phyloP scores from a whole-genome alignment of 768 basidiomycete species.

The Multifurca ochricompacta region DNA sequence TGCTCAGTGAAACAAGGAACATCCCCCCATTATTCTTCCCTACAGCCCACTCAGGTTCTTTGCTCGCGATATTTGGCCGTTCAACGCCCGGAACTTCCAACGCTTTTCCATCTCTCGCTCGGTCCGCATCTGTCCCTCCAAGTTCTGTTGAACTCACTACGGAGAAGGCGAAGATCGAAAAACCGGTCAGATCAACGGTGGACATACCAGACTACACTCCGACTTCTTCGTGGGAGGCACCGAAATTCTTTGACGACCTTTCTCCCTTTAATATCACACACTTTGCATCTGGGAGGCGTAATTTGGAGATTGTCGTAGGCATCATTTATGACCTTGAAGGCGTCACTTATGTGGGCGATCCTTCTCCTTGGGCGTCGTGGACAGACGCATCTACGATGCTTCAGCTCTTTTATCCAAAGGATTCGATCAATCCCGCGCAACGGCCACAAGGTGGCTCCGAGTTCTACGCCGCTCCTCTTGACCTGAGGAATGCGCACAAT shows the following conservation, averaged over 20 bases:
- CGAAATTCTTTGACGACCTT: slow-evolving; percentile 10
- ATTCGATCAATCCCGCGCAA: slow-evolving; percentile 57
- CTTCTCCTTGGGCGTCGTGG: slow-evolving; percentile 22
- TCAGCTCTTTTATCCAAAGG: slow-evolving; percentile 59
- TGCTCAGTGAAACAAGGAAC: neutral
- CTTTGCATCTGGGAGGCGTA: slow-evolving; percentile 14
- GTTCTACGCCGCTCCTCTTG: slow-evolving; percentile 49
- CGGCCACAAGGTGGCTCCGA: slow-evolving; percentile 62
- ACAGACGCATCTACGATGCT: slow-evolving; percentile 37
- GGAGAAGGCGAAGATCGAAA: neutral
- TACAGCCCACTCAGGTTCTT: neutral
- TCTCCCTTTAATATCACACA: slow-evolving; percentile 12
- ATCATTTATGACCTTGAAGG: neutral
- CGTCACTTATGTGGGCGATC: neutral
- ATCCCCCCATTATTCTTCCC: slow-evolving; percentile 1
- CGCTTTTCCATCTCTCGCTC: neutral
- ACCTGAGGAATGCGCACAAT: slow-evolving; percentile 39
- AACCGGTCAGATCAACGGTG: neutral
- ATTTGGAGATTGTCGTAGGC: slow-evolving; percentile 16
- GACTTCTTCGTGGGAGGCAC: slow-evolving; percentile 9
- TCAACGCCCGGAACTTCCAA: neutral
- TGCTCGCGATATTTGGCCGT: neutral
- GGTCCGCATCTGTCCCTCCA: neutral
- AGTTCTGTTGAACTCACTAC: neutral
- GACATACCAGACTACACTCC: neutral